phyloP scores from a whole-genome alignment of 805 yeast species.

The Candida krabiensis region DNA sequence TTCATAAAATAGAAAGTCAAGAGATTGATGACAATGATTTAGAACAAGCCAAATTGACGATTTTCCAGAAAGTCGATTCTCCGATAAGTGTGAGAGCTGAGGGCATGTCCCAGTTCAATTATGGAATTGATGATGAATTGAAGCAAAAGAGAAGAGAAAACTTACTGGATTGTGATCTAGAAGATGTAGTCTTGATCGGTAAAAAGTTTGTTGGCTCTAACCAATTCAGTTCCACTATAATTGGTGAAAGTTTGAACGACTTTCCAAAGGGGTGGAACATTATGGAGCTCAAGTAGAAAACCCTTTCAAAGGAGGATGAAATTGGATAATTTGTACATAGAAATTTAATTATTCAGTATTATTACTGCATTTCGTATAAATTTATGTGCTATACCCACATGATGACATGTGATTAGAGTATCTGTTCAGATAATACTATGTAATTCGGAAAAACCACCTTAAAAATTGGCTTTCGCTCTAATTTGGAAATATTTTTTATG shows the following conservation, averaged over 20 bases:
- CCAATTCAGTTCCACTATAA: slow-evolving; percentile 8
- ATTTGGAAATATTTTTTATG: no score
- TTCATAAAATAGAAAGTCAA: slow-evolving; percentile 22
- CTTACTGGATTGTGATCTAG: slow-evolving; percentile 62
- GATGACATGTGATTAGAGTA: no score
- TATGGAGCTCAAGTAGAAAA: slow-evolving; percentile 9
- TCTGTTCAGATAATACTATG: no score
- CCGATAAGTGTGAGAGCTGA: slow-evolving; percentile 81
- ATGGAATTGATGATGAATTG: slow-evolving; percentile 75
- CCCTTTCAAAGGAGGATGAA: no score
- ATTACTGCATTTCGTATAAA: no score
- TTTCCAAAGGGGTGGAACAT: slow-evolving; percentile 6
- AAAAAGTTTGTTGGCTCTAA: slow-evolving; percentile 1
- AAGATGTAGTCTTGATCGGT: slow-evolving; percentile 45
- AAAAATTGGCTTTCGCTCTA: no score
- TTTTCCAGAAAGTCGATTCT: slow-evolving; percentile 90
- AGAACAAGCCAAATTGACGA: slow-evolving; percentile 85
- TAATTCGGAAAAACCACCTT: no score
- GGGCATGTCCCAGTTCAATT: slow-evolving; percentile 64
- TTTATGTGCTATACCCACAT: no score
- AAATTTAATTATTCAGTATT: no score
- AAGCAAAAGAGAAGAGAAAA: slow-evolving; percentile 76
- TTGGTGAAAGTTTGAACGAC: slow-evolving; percentile 8
- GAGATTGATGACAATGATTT: slow-evolving; percentile 54
- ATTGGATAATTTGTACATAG: no score